Conservation (phyloP, 495 filamentous ascomycete species). For the Talaromyces wortmannii region DNA sequence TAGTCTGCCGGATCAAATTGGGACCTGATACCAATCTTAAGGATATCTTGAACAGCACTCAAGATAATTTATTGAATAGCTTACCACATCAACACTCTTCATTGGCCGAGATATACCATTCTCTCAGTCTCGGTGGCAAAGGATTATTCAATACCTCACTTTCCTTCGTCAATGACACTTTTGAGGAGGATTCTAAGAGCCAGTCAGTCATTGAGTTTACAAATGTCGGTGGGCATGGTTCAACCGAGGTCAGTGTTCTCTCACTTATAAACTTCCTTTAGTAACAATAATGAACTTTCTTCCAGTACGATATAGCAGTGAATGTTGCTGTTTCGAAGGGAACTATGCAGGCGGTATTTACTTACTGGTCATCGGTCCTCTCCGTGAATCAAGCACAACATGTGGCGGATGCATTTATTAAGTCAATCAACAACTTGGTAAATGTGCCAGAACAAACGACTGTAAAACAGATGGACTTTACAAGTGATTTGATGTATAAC, state of each 20-base stretch:
- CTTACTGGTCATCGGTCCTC: conserved; percentile 15
- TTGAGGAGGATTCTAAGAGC: background rate
- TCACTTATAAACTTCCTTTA: background rate
- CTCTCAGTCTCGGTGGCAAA: conserved; percentile 21
- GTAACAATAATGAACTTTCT: background rate
- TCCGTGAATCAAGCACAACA: background rate
- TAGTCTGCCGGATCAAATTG: conserved; percentile 24
- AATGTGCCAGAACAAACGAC: background rate
- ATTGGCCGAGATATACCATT: conserved; percentile 29
- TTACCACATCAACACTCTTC: conserved; percentile 24
- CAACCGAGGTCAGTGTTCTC: background rate
- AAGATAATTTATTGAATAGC: conserved; percentile 25
- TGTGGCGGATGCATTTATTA: background rate
- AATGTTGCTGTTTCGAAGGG: conserved; percentile 43
- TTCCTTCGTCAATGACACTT: background rate
- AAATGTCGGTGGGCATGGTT: background rate
- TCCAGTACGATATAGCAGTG: conserved; percentile 45
- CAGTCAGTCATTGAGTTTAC: background rate
- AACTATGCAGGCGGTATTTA: conserved; percentile 25
- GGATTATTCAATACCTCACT: conserved; percentile 34
- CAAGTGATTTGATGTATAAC: background rate
- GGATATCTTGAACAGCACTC: conserved; percentile 16
- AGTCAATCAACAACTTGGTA: background rate
- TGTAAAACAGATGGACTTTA: background rate
- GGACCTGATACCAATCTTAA: conserved; percentile 8